phyloP scores from a whole-genome alignment of 495 filamentous ascomycete species.

The Friedmanniomyces endolithicus region DNA sequence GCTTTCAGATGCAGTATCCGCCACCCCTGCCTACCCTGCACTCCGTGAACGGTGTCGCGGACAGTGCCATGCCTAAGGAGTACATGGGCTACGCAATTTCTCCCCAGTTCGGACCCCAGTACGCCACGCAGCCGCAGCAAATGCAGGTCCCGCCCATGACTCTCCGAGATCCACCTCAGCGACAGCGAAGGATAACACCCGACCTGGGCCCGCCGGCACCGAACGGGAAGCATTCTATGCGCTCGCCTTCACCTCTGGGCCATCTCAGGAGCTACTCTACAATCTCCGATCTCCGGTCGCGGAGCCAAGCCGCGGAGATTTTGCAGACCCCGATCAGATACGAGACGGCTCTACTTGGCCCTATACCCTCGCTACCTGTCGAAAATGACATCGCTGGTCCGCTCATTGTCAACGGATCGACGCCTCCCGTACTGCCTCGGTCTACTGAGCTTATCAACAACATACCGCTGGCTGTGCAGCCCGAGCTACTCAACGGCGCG shows the following conservation, averaged over 20 bases:
- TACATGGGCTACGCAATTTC: conserved; percentile 54
- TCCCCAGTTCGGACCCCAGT: conserved; percentile 42
- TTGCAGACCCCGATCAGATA: conserved; percentile 10
- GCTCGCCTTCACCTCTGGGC: conserved; percentile 31
- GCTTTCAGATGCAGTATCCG: conserved; percentile 6
- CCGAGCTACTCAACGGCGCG: not conserved
- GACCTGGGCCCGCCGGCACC: conserved; percentile 31
- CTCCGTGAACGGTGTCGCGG: conserved; percentile 19
- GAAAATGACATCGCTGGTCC: conserved; percentile 24
- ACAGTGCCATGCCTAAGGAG: conserved; percentile 37
- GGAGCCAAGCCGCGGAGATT: not conserved
- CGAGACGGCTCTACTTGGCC: not conserved
- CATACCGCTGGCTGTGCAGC: not conserved
- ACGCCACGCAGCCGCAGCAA: conserved; percentile 33
- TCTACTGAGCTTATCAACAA: not conserved
- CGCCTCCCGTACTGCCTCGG: not conserved
- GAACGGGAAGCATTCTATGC: conserved; percentile 23
- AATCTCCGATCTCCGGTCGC: conserved; percentile 10
- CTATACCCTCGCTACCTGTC: not conserved
- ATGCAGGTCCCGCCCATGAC: conserved; percentile 37
- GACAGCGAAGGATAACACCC: conserved; percentile 37
- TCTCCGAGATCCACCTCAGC: conserved; percentile 32
- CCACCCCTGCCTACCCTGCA: conserved; percentile 23
- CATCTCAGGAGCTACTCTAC: conserved; percentile 27
- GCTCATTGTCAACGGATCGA: conserved; percentile 38